A percentile compares a stretch with the other conserved stretches of the same genome.
Conservation (phyloP, 148 eudicot species). For the Arbutus unedo region DNA sequence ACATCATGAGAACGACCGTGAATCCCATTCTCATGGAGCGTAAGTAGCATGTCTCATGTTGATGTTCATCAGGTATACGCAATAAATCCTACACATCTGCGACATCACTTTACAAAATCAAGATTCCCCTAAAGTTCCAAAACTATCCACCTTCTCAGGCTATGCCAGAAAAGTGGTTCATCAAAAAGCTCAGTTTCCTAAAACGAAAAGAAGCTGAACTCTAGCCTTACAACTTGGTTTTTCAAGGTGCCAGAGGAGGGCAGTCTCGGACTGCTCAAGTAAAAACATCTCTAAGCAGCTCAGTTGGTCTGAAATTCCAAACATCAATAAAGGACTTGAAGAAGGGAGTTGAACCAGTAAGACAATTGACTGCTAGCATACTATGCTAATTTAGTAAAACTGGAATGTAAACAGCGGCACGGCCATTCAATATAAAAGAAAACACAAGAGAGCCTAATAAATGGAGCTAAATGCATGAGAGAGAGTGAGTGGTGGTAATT, state of each 20-base stretch:
- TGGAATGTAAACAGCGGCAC: background rate
- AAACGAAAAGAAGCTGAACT: background rate
- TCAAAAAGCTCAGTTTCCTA: background rate
- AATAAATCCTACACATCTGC: background rate
- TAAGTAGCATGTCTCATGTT: background rate
- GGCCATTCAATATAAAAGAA: background rate
- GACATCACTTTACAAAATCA: background rate
- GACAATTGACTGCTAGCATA: background rate
- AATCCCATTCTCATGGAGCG: background rate
- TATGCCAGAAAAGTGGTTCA: background rate
- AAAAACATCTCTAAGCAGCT: background rate
- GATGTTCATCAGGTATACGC: background rate
- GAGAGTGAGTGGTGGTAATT: background rate
- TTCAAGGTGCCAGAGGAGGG: background rate
- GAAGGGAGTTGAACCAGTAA: background rate
- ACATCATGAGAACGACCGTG: background rate
- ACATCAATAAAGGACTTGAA: background rate
- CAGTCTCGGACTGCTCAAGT: background rate
- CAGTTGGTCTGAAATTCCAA: background rate
- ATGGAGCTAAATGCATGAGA: background rate
- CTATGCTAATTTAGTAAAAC: background rate
- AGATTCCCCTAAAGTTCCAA: background rate
- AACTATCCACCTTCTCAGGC: background rate
- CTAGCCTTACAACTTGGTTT: conserved; percentile 3
- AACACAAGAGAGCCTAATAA: background rate